Conservation (phyloP, 2,329 filamentous ascomycete genomes). For the Chrysoporthe deuterocubensis region DNA sequence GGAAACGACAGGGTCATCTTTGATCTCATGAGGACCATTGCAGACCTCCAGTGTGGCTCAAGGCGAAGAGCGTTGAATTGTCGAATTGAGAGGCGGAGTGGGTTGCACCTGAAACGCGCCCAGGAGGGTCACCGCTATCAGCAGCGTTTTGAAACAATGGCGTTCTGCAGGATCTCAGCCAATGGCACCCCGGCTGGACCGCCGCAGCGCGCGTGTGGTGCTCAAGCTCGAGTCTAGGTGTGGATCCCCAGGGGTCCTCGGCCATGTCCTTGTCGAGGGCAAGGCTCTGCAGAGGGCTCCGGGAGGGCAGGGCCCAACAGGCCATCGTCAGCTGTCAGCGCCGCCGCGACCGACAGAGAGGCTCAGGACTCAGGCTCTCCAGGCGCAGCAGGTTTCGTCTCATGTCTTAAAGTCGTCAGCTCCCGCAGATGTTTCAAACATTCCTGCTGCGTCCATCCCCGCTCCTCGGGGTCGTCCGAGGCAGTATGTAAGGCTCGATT, state of each 20-base stretch:
- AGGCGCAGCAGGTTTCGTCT: constrained; percentile 24
- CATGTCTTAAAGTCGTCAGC: constrained; percentile 16
- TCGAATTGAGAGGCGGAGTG: constrained; percentile 26
- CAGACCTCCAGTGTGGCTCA: constrained; percentile 17
- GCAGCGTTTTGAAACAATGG: constrained; percentile 30
- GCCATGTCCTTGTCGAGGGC: constrained; percentile 6
- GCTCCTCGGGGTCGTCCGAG: constrained; percentile 8
- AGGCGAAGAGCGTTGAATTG: constrained; percentile 23
- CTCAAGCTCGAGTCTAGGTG: constrained; percentile 20
- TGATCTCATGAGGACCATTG: constrained; percentile 28
- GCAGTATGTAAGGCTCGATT: not conserved
- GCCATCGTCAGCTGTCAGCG: constrained; percentile 26
- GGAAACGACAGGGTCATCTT: constrained; percentile 27
- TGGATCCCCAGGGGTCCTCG: constrained; percentile 17
- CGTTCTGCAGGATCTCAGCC: constrained; percentile 26
- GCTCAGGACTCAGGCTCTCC: constrained; percentile 13
- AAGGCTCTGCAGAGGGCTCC: not conserved
- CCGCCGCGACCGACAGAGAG: constrained; percentile 11
- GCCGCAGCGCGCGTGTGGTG: not conserved
- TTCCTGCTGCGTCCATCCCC: constrained; percentile 15
- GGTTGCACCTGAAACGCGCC: constrained; percentile 37
- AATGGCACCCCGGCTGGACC: constrained; percentile 17
- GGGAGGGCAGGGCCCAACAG: not conserved
- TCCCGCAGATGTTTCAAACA: constrained; percentile 27
- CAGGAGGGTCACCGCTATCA: constrained; percentile 32